Percentiles rank a stretch among this genome's conserved stretches.
phyloP scores from a whole-genome alignment of 345 rosid species.

The Cochlearia excelsa region DNA sequence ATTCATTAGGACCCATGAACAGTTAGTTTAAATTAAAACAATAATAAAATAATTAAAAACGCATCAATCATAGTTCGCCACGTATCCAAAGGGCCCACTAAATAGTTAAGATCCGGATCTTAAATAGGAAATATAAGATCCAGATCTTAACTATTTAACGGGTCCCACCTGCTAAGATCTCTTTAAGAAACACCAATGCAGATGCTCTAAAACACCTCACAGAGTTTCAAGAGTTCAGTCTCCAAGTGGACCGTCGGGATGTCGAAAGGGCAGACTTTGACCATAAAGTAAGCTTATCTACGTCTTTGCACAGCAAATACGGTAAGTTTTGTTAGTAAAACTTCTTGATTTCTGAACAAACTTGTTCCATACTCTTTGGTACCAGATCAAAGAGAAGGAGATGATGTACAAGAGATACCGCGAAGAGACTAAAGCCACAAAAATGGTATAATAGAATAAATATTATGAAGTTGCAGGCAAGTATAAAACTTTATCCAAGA shows the following conservation, averaged over 20 bases:
- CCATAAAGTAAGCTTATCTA: conserved; percentile 84
- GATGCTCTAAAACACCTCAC: conserved; percentile 86
- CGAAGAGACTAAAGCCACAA: conserved; percentile 85
- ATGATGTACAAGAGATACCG: conserved; percentile 77
- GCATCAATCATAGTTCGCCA: too few relatives aligned
- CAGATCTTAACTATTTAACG: too few relatives aligned
- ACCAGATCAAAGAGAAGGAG: conserved; percentile 90
- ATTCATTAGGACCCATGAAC: too few relatives aligned
- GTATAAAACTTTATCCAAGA: background rate
- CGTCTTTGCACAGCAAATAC: too few relatives aligned
- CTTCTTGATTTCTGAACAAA: conserved; percentile 1
- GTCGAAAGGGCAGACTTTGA: conserved; percentile 88
- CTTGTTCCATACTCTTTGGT: conserved; percentile 5
- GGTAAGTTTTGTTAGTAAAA: conserved; percentile 13
- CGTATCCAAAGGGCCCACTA: too few relatives aligned
- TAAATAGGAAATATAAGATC: too few relatives aligned
- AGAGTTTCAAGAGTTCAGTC: conserved; percentile 65
- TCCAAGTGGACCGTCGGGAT: conserved; percentile 64
- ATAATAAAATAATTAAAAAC: too few relatives aligned
- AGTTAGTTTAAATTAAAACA: too few relatives aligned
- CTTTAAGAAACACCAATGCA: too few relatives aligned
- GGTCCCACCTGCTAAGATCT: too few relatives aligned
- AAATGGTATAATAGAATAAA: conserved; percentile 49
- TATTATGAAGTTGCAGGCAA: background rate
- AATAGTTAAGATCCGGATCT: too few relatives aligned